Evolutionary conservation across 768 basidiomycete species (phyloP), one percentile per base, ranked within the genome.

Genomic region (Phanerochaete carnosa): DNA sequence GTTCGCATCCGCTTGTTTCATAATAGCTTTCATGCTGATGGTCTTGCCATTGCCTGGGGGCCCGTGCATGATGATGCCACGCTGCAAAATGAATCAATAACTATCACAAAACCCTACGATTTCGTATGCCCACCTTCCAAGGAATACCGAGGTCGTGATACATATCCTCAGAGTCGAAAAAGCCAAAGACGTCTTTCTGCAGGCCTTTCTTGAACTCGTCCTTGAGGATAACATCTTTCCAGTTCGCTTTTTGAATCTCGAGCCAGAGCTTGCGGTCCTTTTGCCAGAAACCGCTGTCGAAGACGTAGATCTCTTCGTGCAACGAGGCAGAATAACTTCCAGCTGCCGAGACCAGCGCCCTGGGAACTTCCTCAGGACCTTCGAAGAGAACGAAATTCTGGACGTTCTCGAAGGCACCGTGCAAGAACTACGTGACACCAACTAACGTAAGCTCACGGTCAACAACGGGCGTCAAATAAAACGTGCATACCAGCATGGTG

Each of bases 11-110:
- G 87, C 87, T 1, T 80, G 79, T 70, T 87, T 90, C 87, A 94
- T 93, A 62, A 94, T 84, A 9, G 83, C 86, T 70, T 92, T 93
- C 66, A 95, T 74, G 57, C 82, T 89, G 73, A 93, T 92, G 0
- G 89, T 91, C 71, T 92, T 92, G 7, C 92, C 92, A 64, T 94
- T 93, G 7, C 92, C 91, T 65, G 90, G 89, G n/a, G 91, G 88
- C 1, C 93, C 93, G 62, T 87, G 79, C 81, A 94, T 80, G 68
- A 94, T 92, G 62, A 94, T 70, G 29, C 92, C 92, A 60, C 92
- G 86, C 88, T 93, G 61, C 16, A 6, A 59, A 26, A 30, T 49
- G 8, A 61, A 39, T 43, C 29, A 47, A 26, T 13, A 37, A 6
- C 35, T 22, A 45, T 50, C 22, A 50, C 37, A 4, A 12, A 19